Evolutionary conservation across 306 rosid genomes (phyloP), one percentile per base, ranked within the genome.

Genomic region (Cyamopsis tetragonoloba): DNA sequence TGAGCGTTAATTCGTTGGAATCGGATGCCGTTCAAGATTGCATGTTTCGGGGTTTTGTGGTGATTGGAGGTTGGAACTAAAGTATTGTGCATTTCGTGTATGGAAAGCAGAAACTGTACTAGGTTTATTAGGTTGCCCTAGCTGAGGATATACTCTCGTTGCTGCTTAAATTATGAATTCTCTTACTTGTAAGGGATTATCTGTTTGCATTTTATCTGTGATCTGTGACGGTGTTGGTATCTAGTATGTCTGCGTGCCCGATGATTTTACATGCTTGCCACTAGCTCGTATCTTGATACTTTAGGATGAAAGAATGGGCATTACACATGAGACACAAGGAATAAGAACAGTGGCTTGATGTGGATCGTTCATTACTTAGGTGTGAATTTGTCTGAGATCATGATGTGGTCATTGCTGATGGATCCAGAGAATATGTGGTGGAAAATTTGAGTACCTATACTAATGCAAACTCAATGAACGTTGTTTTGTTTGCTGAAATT

Each of bases 81-180:
- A n/a, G n/a, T n/a, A n/a, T n/a, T n/a, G n/a, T n/a, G n/a, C n/a
- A n/a, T n/a, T n/a, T n/a, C n/a, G n/a, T n/a, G n/a, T n/a, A n/a
- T n/a, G n/a, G n/a, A n/a, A n/a, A n/a, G n/a, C n/a, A n/a, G n/a
- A n/a, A n/a, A n/a, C n/a, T n/a, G n/a, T n/a, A n/a, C n/a, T n/a
- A 57, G 12, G 26, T 23, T 60, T 32, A 17, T 26, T n/a, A n/a
- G 46, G 48, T 60, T 69, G 4, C 70, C 4, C 9, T 62, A 41
- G 31, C 4, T 7, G 63, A 64, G 55, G 38, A 23, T 72, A 14
- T 48, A 7, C 15, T 37, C 24, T 23, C 34, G 10, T 48, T 58
- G 30, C 49, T 71, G 7, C 43, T 62, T 41, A 13, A 56, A 56
- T 55, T 38, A 28, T 35, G 49, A 63, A 35, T 77, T 63, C 2